Conservation (phyloP, 495 filamentous ascomycete genomes). For the Neurospora cerealis region DNA sequence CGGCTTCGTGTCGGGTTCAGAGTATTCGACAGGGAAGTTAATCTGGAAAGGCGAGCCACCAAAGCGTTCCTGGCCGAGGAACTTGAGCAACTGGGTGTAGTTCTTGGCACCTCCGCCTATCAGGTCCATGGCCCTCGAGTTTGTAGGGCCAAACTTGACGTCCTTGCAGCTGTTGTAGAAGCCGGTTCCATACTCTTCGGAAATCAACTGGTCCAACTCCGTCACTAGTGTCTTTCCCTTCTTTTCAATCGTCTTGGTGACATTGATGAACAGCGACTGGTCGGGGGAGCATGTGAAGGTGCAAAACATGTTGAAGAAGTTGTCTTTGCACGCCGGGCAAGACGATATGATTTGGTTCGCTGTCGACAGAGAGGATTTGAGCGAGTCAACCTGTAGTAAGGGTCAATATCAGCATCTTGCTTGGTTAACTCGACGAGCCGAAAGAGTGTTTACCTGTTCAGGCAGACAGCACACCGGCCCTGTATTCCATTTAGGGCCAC, state of each 20-base stretch:
- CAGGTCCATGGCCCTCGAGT: constrained; percentile 83
- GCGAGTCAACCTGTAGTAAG: constrained; percentile 52
- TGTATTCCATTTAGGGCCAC: constrained; percentile 74
- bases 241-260: constrained; percentile 61
- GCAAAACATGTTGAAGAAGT: constrained; percentile 97
- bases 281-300: constrained; percentile 96
- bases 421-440: background rate
- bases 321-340: constrained; percentile 91
- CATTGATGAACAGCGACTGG: constrained; percentile 90
- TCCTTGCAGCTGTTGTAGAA: constrained; percentile 98
- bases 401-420: background rate
- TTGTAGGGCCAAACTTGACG: constrained; percentile 92
- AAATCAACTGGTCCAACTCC: constrained; percentile 84
- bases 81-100: constrained; percentile 73
- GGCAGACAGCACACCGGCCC: constrained; percentile 74
- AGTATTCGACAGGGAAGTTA: constrained; percentile 66
- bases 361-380: constrained; percentile 73
- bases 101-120: constrained; percentile 94
- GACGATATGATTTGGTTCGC: constrained; percentile 80
- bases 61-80: constrained; percentile 81
- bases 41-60: constrained; percentile 95
- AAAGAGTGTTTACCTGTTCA: constrained; percentile 55
- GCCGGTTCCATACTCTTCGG: constrained; percentile 72
- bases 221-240: constrained; percentile 67
- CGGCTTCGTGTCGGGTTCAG: constrained; percentile 54